A percentile compares a stretch with the other conserved stretches of the same genome.
phyloP scores from a whole-genome alignment of 495 filamentous ascomycete species.

The Annulohypoxylon bovei region DNA sequence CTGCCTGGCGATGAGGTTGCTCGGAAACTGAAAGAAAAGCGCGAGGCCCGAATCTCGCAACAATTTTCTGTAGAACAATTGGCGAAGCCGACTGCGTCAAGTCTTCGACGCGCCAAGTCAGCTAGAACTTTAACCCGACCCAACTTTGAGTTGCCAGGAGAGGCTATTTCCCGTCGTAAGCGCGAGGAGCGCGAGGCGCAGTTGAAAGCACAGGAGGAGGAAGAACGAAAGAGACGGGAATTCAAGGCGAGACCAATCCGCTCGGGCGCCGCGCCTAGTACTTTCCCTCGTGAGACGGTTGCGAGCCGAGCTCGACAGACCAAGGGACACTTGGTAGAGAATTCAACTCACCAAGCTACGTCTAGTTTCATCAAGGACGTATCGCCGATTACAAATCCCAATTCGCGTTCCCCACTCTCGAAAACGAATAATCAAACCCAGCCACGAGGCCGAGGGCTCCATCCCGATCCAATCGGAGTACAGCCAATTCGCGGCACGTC shows the following conservation, averaged over 20 bases:
- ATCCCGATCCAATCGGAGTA: slow-evolving; percentile 19
- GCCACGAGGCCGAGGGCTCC: slow-evolving; percentile 39
- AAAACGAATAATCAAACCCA: slow-evolving; percentile 38
- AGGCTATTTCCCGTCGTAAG: slow-evolving; percentile 74
- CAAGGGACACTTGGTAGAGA: slow-evolving; percentile 46
- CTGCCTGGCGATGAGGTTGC: slow-evolving; percentile 77
- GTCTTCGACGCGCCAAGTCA: slow-evolving; percentile 60
- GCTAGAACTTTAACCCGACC: slow-evolving; percentile 68
- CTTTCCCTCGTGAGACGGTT: slow-evolving; percentile 62
- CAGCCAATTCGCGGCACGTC: slow-evolving; percentile 50
- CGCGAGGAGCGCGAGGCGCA: slow-evolving; percentile 73
- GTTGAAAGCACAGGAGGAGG: slow-evolving; percentile 67
- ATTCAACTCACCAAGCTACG: slow-evolving; percentile 17
- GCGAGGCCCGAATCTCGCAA: slow-evolving; percentile 57
- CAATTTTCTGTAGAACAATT: slow-evolving; percentile 47
- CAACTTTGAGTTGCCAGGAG: slow-evolving; percentile 76
- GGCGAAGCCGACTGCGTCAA: slow-evolving; percentile 49
- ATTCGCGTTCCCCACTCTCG: slow-evolving; percentile 35
- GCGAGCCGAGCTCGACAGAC: slow-evolving; percentile 67
- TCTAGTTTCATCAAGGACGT: slow-evolving; percentile 33
- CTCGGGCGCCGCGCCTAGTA: slow-evolving; percentile 49
- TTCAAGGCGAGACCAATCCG: slow-evolving; percentile 74
- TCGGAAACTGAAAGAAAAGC: slow-evolving; percentile 65
- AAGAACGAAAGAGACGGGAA: slow-evolving; percentile 63
- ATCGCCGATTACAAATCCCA: background rate